These are phyloP conservation scores for Cladorrhinum sp. DNA, from an alignment of 2,329 filamentous ascomycete genomes.

Conservation along the genomic window DNA sequence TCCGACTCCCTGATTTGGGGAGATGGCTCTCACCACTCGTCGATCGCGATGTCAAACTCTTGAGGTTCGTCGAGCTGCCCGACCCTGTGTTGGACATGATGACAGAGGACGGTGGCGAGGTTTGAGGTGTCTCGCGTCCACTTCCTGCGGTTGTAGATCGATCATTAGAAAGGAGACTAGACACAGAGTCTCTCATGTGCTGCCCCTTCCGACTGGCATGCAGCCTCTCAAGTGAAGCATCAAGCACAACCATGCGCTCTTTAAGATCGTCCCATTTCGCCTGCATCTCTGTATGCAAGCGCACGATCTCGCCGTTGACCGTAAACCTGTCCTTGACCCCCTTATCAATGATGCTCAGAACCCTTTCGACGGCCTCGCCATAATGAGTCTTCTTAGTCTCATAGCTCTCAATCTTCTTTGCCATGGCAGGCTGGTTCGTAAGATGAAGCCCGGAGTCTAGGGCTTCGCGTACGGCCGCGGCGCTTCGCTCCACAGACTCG, in stretches of 20 bases:
- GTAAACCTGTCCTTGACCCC: slow-evolving; percentile 95
- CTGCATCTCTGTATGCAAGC: slow-evolving; percentile 81
- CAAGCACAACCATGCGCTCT: slow-evolving; percentile 72
- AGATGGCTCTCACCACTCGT: slow-evolving; percentile 46
- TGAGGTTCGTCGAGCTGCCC: slow-evolving; percentile 30
- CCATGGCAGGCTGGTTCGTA: slow-evolving; percentile 65
- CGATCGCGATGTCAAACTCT: slow-evolving; percentile 45
- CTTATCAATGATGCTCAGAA: slow-evolving; percentile 88
- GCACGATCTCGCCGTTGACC: slow-evolving; percentile 90
- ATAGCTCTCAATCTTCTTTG: slow-evolving; percentile 87
- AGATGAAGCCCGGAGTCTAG: slow-evolving; percentile 72
- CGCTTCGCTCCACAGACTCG: slow-evolving; percentile 86
- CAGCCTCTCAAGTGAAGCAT: slow-evolving; percentile 70
- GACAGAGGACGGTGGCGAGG: slow-evolving; percentile 60
- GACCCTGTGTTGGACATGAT: slow-evolving; percentile 56
- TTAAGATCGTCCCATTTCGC: slow-evolving; percentile 76
- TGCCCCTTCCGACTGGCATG: slow-evolving; percentile 61
- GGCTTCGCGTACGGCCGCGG: slow-evolving; percentile 75
- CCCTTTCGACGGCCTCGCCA: slow-evolving; percentile 85
- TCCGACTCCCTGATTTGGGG: slow-evolving; percentile 44
- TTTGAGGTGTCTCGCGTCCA: slow-evolving; percentile 67
- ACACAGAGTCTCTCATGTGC: slow-evolving; percentile 86
- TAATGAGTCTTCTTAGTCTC: slow-evolving; percentile 95
- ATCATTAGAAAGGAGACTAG: slow-evolving; percentile 84
- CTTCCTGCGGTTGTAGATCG: slow-evolving; percentile 64